Conservation (phyloP, 2,329 filamentous ascomycete species). For the Seiridium unicorne region DNA sequence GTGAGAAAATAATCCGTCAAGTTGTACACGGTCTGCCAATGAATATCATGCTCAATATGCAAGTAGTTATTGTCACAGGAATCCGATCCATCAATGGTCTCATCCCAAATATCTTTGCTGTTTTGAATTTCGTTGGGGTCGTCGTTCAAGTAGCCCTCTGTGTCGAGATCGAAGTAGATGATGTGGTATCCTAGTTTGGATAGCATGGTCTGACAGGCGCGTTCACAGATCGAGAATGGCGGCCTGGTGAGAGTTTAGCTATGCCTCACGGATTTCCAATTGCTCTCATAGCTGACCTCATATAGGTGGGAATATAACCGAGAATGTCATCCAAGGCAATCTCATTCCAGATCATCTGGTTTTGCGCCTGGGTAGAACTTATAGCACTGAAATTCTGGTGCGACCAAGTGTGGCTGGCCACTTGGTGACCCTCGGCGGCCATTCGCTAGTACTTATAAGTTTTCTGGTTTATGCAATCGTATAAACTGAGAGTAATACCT, state of each 20-base stretch:
- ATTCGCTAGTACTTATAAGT: constrained; percentile 20
- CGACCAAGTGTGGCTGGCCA: constrained; percentile 32
- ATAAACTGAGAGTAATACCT: constrained; percentile 16
- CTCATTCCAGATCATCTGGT: constrained; percentile 32
- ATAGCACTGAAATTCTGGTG: constrained; percentile 30
- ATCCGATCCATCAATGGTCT: constrained; percentile 26
- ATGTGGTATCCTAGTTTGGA: constrained; percentile 28
- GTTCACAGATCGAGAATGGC: constrained; percentile 28
- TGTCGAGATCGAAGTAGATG: constrained; percentile 30
- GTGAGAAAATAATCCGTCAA: constrained; percentile 43
- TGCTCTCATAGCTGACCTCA: constrained; percentile 20
- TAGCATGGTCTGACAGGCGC: constrained; percentile 23
- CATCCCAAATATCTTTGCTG: constrained; percentile 35
- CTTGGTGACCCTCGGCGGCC: constrained; percentile 31
- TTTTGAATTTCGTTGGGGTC: constrained; percentile 29
- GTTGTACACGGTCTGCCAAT: constrained; percentile 44
- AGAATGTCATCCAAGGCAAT: constrained; percentile 32
- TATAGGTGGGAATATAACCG: constrained; percentile 31
- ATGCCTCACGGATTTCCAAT: neutral
- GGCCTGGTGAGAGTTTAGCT: constrained; percentile 17
- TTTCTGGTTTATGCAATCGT: neutral
- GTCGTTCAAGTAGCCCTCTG: constrained; percentile 29
- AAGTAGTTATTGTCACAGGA: constrained; percentile 27
- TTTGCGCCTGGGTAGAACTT: constrained; percentile 23
- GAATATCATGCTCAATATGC: constrained; percentile 46